Evolutionary conservation across 768 basidiomycete species (phyloP).

Genomic region (Suillus spraguei): DNA sequence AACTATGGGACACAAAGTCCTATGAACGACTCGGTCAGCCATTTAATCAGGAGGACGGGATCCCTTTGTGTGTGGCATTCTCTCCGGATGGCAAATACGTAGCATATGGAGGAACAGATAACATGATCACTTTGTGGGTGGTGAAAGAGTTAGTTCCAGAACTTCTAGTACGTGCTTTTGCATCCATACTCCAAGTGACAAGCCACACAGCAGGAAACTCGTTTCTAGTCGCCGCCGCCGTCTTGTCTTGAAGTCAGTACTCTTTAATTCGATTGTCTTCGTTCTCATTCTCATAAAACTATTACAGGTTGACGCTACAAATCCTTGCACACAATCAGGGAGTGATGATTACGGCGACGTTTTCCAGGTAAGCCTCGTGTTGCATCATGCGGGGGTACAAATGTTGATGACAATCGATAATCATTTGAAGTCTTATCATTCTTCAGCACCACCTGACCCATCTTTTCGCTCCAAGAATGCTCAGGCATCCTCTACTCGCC

Average conservation of each 20-base stretch:
- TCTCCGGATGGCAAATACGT: not conserved
- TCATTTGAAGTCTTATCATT: not conserved
- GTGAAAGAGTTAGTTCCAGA: not conserved
- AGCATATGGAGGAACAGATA: not conserved
- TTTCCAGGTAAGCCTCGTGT: not conserved
- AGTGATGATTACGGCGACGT: not conserved
- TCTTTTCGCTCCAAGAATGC: not conserved
- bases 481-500: not conserved
- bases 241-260: not conserved
- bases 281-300: not conserved
- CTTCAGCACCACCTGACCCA: not conserved
- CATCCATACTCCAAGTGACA: not conserved
- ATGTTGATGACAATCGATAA: not conserved
- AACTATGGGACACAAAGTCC: slow-evolving; percentile 4
- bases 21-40: not conserved
- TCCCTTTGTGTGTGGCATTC: not conserved
- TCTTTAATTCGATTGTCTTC: not conserved
- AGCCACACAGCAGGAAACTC: not conserved
- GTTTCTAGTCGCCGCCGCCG: not conserved
- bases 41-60: not conserved
- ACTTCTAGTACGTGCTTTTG: not conserved
- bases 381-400: not conserved
- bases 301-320: not conserved
- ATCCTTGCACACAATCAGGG: too few relatives aligned
- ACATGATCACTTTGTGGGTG: not conserved